phyloP scores from a whole-genome alignment of 2,329 filamentous ascomycete species.

The Penicillium sp. region DNA sequence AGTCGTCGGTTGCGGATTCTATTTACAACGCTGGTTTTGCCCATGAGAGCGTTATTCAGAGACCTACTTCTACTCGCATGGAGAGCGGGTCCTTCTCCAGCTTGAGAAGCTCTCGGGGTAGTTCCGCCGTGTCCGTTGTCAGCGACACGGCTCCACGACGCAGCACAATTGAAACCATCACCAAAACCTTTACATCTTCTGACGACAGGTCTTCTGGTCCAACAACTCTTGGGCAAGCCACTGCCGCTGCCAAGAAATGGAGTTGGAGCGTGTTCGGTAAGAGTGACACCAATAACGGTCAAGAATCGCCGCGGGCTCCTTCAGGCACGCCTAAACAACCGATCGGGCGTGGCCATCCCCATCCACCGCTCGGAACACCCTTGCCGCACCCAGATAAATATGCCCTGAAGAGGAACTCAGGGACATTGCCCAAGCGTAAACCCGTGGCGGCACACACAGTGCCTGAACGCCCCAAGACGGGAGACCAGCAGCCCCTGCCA shows the following conservation, averaged over 20 bases:
- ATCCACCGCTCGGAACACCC: slow-evolving; percentile 72
- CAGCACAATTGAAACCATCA: slow-evolving; percentile 26
- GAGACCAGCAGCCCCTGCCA: slow-evolving; percentile 32
- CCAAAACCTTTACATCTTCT: slow-evolving; percentile 20
- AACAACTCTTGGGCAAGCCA: slow-evolving; percentile 43
- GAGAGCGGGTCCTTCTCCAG: slow-evolving; percentile 19
- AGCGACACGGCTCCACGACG: slow-evolving; percentile 25
- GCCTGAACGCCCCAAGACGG: slow-evolving; percentile 25
- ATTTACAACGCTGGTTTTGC: slow-evolving; percentile 20
- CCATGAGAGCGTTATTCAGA: slow-evolving; percentile 18
- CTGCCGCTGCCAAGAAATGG: slow-evolving; percentile 54
- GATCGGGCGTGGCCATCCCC: slow-evolving; percentile 71
- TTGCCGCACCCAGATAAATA: slow-evolving; percentile 60
- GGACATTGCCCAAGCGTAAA: slow-evolving; percentile 57
- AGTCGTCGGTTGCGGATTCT: slow-evolving; percentile 46
- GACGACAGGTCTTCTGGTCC: slow-evolving; percentile 36
- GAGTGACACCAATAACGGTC: slow-evolving; percentile 33
- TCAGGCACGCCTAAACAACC: slow-evolving; percentile 53
- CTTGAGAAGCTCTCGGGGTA: slow-evolving; percentile 17
- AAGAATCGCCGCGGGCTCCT: slow-evolving; percentile 30
- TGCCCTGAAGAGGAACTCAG: slow-evolving; percentile 48
- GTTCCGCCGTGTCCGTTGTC: slow-evolving; percentile 21
- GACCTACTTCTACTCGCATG: slow-evolving; percentile 25
- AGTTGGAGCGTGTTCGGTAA: slow-evolving; percentile 44
- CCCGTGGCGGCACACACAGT: slow-evolving; percentile 44